These are phyloP conservation scores for Sicyos baderoa DNA, from an alignment of 306 rosid genomes.

Conservation along the genomic window DNA sequence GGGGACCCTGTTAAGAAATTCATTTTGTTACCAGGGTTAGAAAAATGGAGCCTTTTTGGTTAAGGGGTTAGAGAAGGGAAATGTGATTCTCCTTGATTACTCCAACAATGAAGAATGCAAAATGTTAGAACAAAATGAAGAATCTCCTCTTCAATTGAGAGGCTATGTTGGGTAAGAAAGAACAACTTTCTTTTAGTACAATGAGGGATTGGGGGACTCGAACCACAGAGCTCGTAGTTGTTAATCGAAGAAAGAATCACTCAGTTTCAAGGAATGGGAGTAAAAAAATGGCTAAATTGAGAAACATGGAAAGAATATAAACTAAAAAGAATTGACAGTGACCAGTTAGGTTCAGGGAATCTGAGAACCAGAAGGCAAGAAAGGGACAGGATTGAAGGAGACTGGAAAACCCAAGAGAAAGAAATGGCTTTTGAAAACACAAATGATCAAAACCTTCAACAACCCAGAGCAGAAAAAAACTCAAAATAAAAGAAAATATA, in stretches of 20 bases:
- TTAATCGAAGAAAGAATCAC: too few species aligned
- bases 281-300: not conserved
- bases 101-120: constrained; percentile 6
- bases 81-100: not conserved
- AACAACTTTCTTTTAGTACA: not conserved
- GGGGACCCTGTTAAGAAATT: constrained; percentile 49
- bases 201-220: too few species aligned
- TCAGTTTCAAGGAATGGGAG: constrained; percentile 7
- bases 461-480: not conserved
- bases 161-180: constrained; percentile 7
- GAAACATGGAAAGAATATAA: not conserved
- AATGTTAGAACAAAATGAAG: not conserved
- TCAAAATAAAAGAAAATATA: constrained; percentile 21
- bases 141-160: not conserved
- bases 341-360: constrained; percentile 2
- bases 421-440: constrained; percentile 3
- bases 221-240: too few species aligned
- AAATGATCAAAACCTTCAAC: not conserved
- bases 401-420: constrained; percentile 13
- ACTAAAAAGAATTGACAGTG: not conserved
- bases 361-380: constrained; percentile 16
- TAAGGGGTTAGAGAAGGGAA: constrained; percentile 1
- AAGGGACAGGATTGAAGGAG: constrained; percentile 2
- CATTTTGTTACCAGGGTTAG: constrained; percentile 35
- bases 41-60: not conserved